A percentile compares a stretch with the other conserved stretches of the same genome.
Evolutionary conservation across 2,329 filamentous ascomycete species (phyloP).

Genomic region (Juglanconis juglandina): DNA sequence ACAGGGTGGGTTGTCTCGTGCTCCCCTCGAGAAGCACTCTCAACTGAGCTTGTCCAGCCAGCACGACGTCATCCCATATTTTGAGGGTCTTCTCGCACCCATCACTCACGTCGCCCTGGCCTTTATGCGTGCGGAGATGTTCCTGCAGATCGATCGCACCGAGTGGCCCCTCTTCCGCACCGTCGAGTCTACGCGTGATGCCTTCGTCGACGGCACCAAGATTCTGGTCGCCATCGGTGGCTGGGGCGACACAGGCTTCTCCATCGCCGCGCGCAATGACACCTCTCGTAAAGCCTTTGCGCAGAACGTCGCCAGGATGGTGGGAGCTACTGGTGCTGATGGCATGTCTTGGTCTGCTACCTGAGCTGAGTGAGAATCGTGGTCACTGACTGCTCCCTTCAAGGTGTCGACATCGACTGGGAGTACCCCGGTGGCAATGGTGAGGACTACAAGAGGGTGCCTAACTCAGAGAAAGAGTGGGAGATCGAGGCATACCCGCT

Average conservation of each 20-base stretch:
- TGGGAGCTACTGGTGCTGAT: slow-evolving; percentile 61
- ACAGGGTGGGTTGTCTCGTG: slow-evolving; percentile 39
- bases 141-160: slow-evolving; percentile 41
- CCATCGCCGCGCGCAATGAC: slow-evolving; percentile 49
- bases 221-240: slow-evolving; percentile 70
- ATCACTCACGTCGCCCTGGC: slow-evolving; percentile 59
- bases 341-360: slow-evolving; percentile 38
- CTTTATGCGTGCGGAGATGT: slow-evolving; percentile 52
- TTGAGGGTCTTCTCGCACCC: slow-evolving; percentile 31
- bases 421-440: slow-evolving; percentile 63
- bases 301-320: slow-evolving; percentile 60
- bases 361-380: slow-evolving; percentile 17
- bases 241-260: slow-evolving; percentile 69
- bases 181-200: slow-evolving; percentile 43
- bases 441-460: slow-evolving; percentile 61
- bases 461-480: slow-evolving; percentile 55
- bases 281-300: slow-evolving; percentile 56
- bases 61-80: slow-evolving; percentile 40
- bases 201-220: slow-evolving; percentile 53
- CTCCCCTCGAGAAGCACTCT: not conserved
- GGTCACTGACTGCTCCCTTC: not conserved
- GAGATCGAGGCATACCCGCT: slow-evolving; percentile 62
- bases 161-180: slow-evolving; percentile 53
- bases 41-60: slow-evolving; percentile 34
- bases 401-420: slow-evolving; percentile 62